Evolutionary conservation across 2,329 filamentous ascomycete genomes (phyloP).

Genomic region (Alternaria panax): DNA sequence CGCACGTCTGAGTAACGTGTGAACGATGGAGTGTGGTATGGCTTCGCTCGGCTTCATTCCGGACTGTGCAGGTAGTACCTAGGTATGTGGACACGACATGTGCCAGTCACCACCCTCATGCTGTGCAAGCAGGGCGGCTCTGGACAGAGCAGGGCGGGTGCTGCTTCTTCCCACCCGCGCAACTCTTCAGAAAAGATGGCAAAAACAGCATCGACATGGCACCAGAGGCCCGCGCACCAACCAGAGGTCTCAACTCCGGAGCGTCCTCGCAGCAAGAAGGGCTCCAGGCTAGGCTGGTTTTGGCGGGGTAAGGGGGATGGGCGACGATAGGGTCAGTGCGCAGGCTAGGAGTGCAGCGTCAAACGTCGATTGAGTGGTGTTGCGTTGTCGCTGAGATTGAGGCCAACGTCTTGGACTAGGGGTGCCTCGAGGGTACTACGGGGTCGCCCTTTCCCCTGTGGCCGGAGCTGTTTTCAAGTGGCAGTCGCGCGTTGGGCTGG

Average conservation of each 20-base stretch:
- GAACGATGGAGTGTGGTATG: conserved; percentile 20
- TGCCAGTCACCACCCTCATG: conserved; percentile 9
- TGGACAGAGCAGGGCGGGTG: conserved; percentile 7
- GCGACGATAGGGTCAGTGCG: background rate
- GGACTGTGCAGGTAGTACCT: conserved; percentile 9
- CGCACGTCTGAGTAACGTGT: conserved; percentile 12
- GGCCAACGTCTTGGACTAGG: background rate
- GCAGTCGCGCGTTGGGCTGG: background rate
- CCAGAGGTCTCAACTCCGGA: conserved; percentile 9
- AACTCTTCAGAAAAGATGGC: conserved; percentile 1
- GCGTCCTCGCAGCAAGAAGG: background rate
- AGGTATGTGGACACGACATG: conserved; percentile 10
- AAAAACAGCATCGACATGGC: conserved; percentile 2
- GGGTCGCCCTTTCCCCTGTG: conserved; percentile 10
- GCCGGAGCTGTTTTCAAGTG: background rate
- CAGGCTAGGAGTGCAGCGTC: conserved; percentile 2
- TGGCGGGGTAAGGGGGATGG: conserved; percentile 13
- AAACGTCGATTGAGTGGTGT: conserved; percentile 5
- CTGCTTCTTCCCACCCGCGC: conserved; percentile 8
- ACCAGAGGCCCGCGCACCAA: background rate
- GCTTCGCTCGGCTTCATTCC: conserved; percentile 23
- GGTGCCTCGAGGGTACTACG: background rate
- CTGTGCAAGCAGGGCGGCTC: conserved; percentile 18
- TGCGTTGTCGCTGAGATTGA: conserved; percentile 5
- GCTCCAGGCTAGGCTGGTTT: conserved; percentile 10